Conservation (phyloP, 2,329 filamentous ascomycete genomes). For the Cladophialophora yegresii region DNA sequence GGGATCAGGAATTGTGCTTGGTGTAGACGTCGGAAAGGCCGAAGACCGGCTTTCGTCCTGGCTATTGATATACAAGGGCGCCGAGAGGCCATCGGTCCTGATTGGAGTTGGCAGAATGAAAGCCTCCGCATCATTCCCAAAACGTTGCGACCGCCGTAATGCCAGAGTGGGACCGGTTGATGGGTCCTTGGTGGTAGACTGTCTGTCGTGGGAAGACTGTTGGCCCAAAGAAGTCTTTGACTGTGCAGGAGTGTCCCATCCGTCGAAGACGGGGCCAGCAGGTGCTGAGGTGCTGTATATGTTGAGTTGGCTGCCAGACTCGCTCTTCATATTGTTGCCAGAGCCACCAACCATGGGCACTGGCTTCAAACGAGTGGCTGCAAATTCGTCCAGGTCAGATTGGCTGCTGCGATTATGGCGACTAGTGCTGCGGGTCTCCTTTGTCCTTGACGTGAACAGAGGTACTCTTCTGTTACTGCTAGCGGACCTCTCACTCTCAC, state of each 20-base stretch:
- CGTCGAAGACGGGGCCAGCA: slow-evolving; percentile 38
- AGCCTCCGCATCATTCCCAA: slow-evolving; percentile 25
- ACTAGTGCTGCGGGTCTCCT: slow-evolving; percentile 46
- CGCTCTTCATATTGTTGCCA: slow-evolving; percentile 40
- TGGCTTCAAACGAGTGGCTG: slow-evolving; percentile 51
- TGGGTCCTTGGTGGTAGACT: neutral
- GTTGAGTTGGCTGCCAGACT: slow-evolving; percentile 44
- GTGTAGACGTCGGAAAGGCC: slow-evolving; percentile 24
- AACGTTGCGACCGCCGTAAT: slow-evolving; percentile 34
- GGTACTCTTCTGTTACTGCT: slow-evolving; percentile 43
- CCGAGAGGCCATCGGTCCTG: slow-evolving; percentile 27
- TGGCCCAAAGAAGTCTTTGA: slow-evolving; percentile 36
- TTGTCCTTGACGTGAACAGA: slow-evolving; percentile 43
- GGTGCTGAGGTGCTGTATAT: slow-evolving; percentile 43
- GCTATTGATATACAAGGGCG: slow-evolving; percentile 29
- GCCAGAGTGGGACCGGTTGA: slow-evolving; percentile 26
- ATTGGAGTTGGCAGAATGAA: slow-evolving; percentile 34
- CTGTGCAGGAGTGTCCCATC: slow-evolving; percentile 33
- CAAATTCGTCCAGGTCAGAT: slow-evolving; percentile 52
- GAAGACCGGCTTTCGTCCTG: slow-evolving; percentile 33
- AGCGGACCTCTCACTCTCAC: slow-evolving; percentile 45
- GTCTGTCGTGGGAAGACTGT: slow-evolving; percentile 41
- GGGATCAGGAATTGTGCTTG: slow-evolving; percentile 26
- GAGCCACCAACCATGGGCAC: slow-evolving; percentile 53
- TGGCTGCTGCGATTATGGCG: slow-evolving; percentile 39